phyloP scores from a whole-genome alignment of 1,284 basidiomycete species.

The Ceratobasidium sp. region DNA sequence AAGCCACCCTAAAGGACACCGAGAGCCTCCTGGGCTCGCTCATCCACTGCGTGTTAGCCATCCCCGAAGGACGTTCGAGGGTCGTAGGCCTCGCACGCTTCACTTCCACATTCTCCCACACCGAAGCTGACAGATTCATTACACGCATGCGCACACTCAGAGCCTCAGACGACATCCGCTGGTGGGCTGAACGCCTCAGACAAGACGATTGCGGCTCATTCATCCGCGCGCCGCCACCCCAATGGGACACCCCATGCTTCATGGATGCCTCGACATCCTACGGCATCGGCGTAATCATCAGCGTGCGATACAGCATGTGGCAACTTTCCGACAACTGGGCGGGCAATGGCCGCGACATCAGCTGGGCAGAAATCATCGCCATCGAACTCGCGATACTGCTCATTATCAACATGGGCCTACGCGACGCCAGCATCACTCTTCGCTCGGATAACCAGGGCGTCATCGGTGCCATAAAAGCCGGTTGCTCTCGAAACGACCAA shows the following conservation, averaged over 20 bases:
- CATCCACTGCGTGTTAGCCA: slow-evolving; percentile 22
- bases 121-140: background rate
- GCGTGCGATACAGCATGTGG: slow-evolving; percentile 48
- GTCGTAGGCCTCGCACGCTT: background rate
- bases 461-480: no score
- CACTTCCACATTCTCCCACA: background rate
- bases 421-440: no score
- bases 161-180: slow-evolving; percentile 15
- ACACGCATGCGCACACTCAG: background rate
- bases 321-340: slow-evolving; percentile 21
- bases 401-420: no score
- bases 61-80: slow-evolving; percentile 11
- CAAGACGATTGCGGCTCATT: background rate
- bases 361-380: slow-evolving; percentile 49
- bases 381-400: slow-evolving; percentile 50
- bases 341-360: slow-evolving; percentile 18
- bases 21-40: slow-evolving; percentile 35
- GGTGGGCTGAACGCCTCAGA: slow-evolving; percentile 20
- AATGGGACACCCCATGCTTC: background rate
- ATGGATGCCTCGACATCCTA: slow-evolving; percentile 42
- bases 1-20: background rate
- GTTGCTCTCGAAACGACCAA: no score
- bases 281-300: slow-evolving; percentile 41
- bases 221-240: background rate
- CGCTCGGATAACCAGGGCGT: no score